Conservation (phyloP, 306 rosid species). For the Prunus fruticosa region DNA sequence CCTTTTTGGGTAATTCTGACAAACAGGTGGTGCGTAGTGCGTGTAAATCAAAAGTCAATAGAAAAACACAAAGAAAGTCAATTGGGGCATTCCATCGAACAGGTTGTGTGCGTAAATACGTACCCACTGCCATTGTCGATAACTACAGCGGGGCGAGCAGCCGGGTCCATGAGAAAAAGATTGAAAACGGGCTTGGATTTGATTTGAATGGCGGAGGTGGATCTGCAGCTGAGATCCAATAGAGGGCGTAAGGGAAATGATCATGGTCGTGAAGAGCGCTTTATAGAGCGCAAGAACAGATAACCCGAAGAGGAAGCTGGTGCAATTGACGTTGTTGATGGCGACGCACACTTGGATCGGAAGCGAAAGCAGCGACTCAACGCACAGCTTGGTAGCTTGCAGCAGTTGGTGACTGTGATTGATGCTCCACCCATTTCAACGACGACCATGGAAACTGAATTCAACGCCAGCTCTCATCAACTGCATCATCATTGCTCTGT, state of each 20-base stretch:
- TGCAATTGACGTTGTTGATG: slow-evolving; percentile 14
- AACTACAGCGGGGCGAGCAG: slow-evolving; percentile 94
- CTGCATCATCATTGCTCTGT: slow-evolving; percentile 28
- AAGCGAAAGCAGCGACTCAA: slow-evolving; percentile 67
- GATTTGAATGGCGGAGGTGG: slow-evolving; percentile 35
- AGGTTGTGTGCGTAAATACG: slow-evolving; percentile 11
- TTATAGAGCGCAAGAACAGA: slow-evolving; percentile 24
- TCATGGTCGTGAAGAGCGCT: slow-evolving; percentile 63
- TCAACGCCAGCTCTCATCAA: slow-evolving; percentile 28
- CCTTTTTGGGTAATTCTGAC: slow-evolving; percentile 16
- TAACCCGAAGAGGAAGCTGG: slow-evolving; percentile 14
- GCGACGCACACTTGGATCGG: slow-evolving; percentile 61
- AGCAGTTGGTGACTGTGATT: slow-evolving; percentile 33
- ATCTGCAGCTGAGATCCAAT: slow-evolving; percentile 82
- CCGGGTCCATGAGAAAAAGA: slow-evolving; percentile 74
- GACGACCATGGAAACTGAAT: slow-evolving; percentile 25
- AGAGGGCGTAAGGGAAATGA: slow-evolving; percentile 46
- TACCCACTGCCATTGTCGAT: slow-evolving; percentile 98
- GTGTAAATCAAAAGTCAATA: background rate
- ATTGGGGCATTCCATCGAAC: slow-evolving; percentile 38
- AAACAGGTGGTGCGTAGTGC: slow-evolving; percentile 15
- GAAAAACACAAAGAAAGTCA: background rate
- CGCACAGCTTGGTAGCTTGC: slow-evolving; percentile 34
- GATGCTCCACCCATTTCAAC: slow-evolving; percentile 53
- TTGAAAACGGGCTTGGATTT: slow-evolving; percentile 6